Percentiles rank a stretch among this genome's conserved stretches.
phyloP scores from a whole-genome alignment of 2,329 filamentous ascomycete genomes.

The Colletotrichum sp. region DNA sequence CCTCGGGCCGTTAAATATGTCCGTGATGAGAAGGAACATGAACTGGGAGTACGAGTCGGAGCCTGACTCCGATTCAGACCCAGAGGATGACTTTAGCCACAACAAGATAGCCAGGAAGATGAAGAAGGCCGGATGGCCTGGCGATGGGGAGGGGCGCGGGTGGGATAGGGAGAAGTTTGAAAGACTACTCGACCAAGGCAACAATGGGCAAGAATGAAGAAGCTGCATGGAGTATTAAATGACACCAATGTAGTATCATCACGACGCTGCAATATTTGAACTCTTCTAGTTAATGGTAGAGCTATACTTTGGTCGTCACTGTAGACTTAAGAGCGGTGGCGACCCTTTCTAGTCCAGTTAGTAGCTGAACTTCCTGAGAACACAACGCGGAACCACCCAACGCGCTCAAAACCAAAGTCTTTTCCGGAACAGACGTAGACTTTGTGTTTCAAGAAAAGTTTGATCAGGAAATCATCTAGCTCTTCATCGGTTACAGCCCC shows the following conservation, averaged over 20 bases:
- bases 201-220: not conserved
- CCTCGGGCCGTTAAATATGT: not conserved
- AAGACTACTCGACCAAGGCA: not conserved
- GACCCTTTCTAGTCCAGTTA: constrained; percentile 24
- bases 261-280: too few species aligned
- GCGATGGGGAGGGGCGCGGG: constrained; percentile 1
- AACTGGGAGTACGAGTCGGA: constrained; percentile 2
- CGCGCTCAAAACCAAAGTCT: constrained; percentile 40
- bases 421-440: constrained; percentile 41
- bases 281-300: not conserved
- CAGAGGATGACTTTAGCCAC: constrained; percentile 2
- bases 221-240: too few species aligned
- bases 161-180: constrained; percentile 15
- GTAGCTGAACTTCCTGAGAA: constrained; percentile 36
- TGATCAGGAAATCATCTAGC: not conserved
- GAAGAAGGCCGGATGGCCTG: constrained; percentile 19
- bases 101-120: constrained; percentile 10
- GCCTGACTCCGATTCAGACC: not conserved
- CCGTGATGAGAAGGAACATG: not conserved
- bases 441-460: constrained; percentile 29
- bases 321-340: not conserved
- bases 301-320: not conserved
- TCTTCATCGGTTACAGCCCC: constrained; percentile 77
- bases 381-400: constrained; percentile 44
- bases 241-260: not conserved